Evolutionary conservation across 169 alveolate species (phyloP).

Genomic region (Cryptosporidium ryanae): DNA sequence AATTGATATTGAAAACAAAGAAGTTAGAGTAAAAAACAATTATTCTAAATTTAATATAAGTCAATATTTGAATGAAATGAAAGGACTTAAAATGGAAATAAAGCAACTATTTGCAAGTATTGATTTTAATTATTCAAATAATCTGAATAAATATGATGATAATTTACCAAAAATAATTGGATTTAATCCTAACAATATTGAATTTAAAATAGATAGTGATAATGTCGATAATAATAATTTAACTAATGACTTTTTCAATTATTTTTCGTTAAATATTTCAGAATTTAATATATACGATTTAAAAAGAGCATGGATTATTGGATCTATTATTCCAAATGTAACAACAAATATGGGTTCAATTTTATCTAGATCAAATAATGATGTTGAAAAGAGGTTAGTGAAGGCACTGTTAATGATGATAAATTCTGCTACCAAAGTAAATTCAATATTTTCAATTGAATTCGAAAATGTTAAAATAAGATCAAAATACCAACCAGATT

Average conservation of each 20-base stretch:
- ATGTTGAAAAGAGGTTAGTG: slow-evolving; percentile 3
- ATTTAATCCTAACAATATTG: neutral
- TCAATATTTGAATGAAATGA: neutral
- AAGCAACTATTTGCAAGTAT: slow-evolving; percentile 43
- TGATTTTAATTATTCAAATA: neutral
- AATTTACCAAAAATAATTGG: slow-evolving; percentile 10
- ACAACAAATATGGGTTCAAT: slow-evolving; percentile 39
- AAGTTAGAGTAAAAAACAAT: neutral
- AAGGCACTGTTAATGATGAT: slow-evolving; percentile 31
- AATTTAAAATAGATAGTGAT: slow-evolving; percentile 10
- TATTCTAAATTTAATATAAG: neutral
- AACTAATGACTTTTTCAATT: neutral
- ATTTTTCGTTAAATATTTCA: slow-evolving; percentile 4
- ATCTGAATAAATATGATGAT: neutral
- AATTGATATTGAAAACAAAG: slow-evolving; percentile 12
- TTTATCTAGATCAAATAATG: slow-evolving; percentile 27
- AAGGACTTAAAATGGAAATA: neutral
- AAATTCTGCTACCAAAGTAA: slow-evolving; percentile 1
- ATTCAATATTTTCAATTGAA: slow-evolving; percentile 1
- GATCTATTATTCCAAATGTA: slow-evolving; percentile 19
- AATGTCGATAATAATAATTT: neutral
- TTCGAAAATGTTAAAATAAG: neutral
- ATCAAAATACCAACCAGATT: slow-evolving; percentile 16
- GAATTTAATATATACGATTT: slow-evolving; percentile 3
- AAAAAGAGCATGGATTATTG: slow-evolving; percentile 36